Evolutionary conservation across 768 basidiomycete species (phyloP), one percentile per base, ranked within the genome.

Genomic region (Postia placenta): DNA sequence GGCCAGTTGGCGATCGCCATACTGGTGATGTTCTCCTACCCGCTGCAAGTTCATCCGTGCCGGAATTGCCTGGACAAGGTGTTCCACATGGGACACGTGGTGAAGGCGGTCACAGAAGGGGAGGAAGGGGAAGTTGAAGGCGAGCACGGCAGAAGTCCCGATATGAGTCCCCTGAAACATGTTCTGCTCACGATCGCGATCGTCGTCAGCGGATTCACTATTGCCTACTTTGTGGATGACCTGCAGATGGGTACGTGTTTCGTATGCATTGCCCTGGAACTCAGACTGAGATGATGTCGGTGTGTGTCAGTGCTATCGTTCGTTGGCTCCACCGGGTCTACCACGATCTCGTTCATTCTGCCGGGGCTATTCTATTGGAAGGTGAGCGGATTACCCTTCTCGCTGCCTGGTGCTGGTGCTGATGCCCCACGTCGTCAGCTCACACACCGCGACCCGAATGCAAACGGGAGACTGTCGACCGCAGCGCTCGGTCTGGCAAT

Each of bases 281-380:
- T 45, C 58, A 38, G 60, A 37, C 25, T 37, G 26, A 30, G 33
- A 35, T 39, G 42, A 25, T 15, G 43, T 39, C 49, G 51, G 37
- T 49, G n/a, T 36, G 14, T 26, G 24, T 33, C 60, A 91, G 95
- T 98, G 12, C 74, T 98, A 27, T 91, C 92, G 3, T 96, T 99
- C 62, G 95, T 99, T 30, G 96, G 96, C 1, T 86, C 92, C 20
- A 97, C 93, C 1, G 96, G 96, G 11, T 95, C 92, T 12, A 96
- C 94, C 22, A 95, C 93, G 17, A 92, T 98, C 50, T 93, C 91
- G 1, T 98, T 97, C 69, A 96, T 98, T 60, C 76, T 96, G 28
- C 94, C 93, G 0, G 93, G 92, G 1, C 68, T 93, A 43, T 87
- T 96, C 62, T 96, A 89, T 70, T 97, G 91, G 85, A 85, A 90